phyloP scores from a whole-genome alignment of 2,329 filamentous ascomycete genomes.

The Gaeumannomyces tritici region DNA sequence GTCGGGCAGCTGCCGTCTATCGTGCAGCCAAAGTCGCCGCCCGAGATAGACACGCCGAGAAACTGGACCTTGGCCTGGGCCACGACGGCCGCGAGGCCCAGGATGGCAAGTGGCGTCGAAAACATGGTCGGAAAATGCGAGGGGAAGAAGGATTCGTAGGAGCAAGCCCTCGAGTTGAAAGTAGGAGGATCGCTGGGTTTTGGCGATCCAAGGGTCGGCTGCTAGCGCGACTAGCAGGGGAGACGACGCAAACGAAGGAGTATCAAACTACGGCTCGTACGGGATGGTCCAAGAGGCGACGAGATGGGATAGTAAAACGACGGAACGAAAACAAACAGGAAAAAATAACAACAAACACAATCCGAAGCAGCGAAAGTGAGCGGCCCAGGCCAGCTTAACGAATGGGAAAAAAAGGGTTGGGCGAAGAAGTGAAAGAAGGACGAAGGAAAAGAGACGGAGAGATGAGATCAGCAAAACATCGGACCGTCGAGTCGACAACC shows the following conservation, averaged over 20 bases:
- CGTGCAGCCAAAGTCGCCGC: constrained; percentile 36
- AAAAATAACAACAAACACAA: not conserved
- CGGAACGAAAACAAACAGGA: not conserved
- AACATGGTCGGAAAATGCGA: not conserved
- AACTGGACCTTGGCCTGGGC: constrained; percentile 5
- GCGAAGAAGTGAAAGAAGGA: not conserved
- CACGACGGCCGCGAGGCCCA: not conserved
- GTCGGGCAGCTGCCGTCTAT: constrained; percentile 27
- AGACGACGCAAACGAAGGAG: not conserved
- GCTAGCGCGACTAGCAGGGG: not conserved
- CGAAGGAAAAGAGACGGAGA: not conserved
- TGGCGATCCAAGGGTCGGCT: not conserved
- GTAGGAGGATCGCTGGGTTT: not conserved
- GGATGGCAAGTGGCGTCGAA: not conserved
- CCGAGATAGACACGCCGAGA: constrained; percentile 22
- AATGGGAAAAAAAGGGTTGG: not conserved
- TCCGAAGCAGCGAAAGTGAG: not conserved
- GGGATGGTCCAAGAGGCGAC: not conserved
- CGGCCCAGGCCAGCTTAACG: not conserved
- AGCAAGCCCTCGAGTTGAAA: not conserved
- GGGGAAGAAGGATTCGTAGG: not conserved
- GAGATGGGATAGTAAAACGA: not conserved
- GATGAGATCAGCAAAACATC: not conserved
- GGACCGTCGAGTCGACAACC: not conserved
- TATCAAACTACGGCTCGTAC: not conserved